Evolutionary conservation across 345 rosid genomes (phyloP), one percentile per base, ranked within the genome.

Genomic region (Brassica rapa): DNA sequence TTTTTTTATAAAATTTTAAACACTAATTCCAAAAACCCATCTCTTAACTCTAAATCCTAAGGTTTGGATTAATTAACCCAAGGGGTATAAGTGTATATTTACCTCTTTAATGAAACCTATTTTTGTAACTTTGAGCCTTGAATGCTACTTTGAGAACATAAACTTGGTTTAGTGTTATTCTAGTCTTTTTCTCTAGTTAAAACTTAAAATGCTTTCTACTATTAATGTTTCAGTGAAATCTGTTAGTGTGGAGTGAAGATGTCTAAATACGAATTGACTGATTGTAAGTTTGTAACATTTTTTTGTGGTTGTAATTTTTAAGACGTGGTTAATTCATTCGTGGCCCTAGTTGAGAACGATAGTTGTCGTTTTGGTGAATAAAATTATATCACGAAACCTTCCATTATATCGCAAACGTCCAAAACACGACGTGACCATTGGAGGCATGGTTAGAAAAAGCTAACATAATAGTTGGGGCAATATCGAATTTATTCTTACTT

Each of bases 341-440:
- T 71, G 72, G 72, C 61, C 14, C 14, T 41, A 6, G 3, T 65
- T 71, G 66, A 15, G 27, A 49, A 51, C n/a, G 0, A 64, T 75
- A 11, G 16, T 78, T 65, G 2, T 65, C 19, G 6, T 62, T 53
- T 8, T 55, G 10, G 49, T 3, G 19, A 2, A 66, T 4, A 65
- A 67, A 66, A 78, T 14, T 72, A 30, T 57, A 21, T 72, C 67
- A 71, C 62, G 77, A 71, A 71, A 39, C 4, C 49, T 32, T 27
- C 61, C n/a, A 71, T 5, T 27, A 4, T 4, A 33, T 74, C 29
- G 39, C 53, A 30, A 19, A 19, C 24, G 37, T 21, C 72, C 55
- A 78, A 41, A 41, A 30, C 29, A 14, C 59, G 68, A 78, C 62
- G 67, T 78, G 73, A 78, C 68, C 68, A 15, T 78, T 2, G 21